Conservation (phyloP, 129 eudicot species). For the Apium graveolens region DNA sequence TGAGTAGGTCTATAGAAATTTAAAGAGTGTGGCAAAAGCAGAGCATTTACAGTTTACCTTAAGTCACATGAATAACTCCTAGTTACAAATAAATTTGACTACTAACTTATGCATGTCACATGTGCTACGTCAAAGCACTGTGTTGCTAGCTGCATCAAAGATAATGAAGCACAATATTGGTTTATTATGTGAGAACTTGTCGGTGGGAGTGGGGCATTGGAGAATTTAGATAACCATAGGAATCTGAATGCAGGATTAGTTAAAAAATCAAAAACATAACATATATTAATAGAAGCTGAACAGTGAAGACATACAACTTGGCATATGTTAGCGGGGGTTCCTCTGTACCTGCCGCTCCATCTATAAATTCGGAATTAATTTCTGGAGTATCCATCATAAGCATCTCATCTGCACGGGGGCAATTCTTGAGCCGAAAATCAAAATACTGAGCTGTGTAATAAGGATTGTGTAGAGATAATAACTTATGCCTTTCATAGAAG, state of each 20-base stretch:
- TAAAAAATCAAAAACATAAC: neutral
- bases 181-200: neutral
- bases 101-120: neutral
- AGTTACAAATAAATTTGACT: neutral
- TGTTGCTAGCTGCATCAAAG: neutral
- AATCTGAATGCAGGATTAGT: neutral
- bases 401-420: conserved; percentile 7
- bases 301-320: conserved; percentile 24
- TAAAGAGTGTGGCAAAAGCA: neutral
- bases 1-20: neutral
- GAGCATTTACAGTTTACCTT: neutral
- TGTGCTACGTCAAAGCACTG: neutral
- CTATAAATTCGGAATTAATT: conserved; percentile 12
- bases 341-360: conserved; percentile 15
- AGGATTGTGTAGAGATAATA: neutral
- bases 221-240: neutral
- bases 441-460: neutral
- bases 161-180: neutral
- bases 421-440: conserved; percentile 11
- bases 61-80: conserved; percentile 1
- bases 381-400: conserved; percentile 14
- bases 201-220: neutral
- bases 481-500: neutral
- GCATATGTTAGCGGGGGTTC: conserved; percentile 25
- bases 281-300: neutral